Base-by-base conservation (phyloP, 1,139 yeast genomes). In the Wickerhamiella pararugosa region DNA sequence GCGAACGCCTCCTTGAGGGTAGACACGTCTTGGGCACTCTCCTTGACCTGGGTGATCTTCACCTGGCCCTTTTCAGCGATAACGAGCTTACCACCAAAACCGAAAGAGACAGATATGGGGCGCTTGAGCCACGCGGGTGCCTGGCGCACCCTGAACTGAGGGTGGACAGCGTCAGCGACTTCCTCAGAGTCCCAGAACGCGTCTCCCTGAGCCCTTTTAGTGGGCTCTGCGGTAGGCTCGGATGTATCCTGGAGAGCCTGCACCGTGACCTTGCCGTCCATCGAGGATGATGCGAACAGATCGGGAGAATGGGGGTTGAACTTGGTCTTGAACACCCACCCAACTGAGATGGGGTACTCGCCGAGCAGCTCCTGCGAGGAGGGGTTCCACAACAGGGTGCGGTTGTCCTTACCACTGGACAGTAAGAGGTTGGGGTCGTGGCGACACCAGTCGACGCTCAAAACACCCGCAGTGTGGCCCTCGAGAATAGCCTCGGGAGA, bases 231-330 rank as follows among this genome's bases (percentile, higher is more conserved):
- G 7, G 41, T 15, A 25, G 37, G 25, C 32, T 47, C 61, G 41
- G 47, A 42, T 15, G 79, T 77, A 57, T 86, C 95, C 63, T 92
- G 99, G 48, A 92, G 66, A 32, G 95, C 73, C 62, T 87, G 96
- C 36, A 90, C 69, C 41, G 75, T 64, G 45, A 92, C 71, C 59
- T 82, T 84, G 45, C 94, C 93, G 60, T 87, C 97, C 53, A 82
- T 83, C 9, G 96, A 82, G 25, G 97, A 92, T 45, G 87, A 74
- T 6, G 97, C 98, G 66, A 92, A 81, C 45, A 84, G 64, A 48
- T 87, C 96, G 5, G 99, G 98, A 26, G 83, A 75, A 27, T 68
- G 62, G 36, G 94, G 94, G 46, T 94, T 93, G 66, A 87, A 90
- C 53, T 73, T 71, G 10, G 94, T 74, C 60, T 81, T 76, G 65